These are phyloP conservation scores for Cordyceps fumosorosea DNA, from an alignment of 2,329 filamentous ascomycete species.

Conservation along the genomic window DNA sequence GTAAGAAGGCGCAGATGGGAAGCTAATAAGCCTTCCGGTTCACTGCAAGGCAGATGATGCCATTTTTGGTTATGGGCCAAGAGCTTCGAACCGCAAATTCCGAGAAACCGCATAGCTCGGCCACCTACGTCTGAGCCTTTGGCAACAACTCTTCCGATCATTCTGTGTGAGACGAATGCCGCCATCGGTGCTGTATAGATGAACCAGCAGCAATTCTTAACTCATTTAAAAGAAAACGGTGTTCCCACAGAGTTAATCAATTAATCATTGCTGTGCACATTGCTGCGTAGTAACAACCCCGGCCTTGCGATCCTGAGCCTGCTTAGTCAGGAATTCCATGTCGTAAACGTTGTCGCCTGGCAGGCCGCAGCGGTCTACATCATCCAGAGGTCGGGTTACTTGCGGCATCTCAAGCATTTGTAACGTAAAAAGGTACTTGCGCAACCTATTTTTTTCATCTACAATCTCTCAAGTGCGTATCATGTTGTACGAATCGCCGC, in stretches of 20 bases:
- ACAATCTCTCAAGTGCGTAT: not conserved
- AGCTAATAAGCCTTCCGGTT: not conserved
- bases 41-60: no score
- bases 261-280: no score
- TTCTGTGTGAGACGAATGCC: no score
- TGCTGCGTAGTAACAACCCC: no score
- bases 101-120: not conserved
- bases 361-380: slow-evolving; percentile 10
- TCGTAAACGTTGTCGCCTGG: slow-evolving; percentile 12
- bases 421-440: not conserved
- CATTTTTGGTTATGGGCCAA: not conserved
- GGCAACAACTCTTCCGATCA: no score
- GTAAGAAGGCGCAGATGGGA: no score
- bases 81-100: not conserved
- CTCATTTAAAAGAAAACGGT: no score
- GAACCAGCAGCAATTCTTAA: no score
- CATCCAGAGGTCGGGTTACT: not conserved
- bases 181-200: no score
- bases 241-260: no score
- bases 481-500: not conserved
- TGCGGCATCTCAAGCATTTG: not conserved
- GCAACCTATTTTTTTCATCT: not conserved
- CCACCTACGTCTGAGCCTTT: no score
- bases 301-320: not conserved
- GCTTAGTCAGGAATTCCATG: slow-evolving; percentile 8